A percentile compares a stretch with the other conserved stretches of the same genome.
Evolutionary conservation across 352 stramenopile genomes (phyloP).

Genomic region (Phytophthora meadii): DNA sequence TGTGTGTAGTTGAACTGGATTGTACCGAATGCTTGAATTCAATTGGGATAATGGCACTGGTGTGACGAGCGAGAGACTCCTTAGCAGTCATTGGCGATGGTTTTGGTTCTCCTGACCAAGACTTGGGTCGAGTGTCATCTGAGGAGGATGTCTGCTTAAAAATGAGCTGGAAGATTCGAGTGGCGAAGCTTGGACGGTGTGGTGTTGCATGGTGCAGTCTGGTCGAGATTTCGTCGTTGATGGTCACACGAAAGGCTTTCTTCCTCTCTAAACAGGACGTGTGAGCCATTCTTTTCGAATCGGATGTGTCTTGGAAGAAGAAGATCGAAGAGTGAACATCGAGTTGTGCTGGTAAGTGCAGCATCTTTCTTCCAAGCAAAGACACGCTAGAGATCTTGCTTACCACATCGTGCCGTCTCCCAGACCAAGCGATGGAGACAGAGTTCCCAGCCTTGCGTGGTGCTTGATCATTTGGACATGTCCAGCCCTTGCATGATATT

Average conservation of each 20-base stretch:
- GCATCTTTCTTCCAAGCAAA: too few species aligned
- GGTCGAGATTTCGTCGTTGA: not conserved
- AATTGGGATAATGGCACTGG: constrained; percentile 21
- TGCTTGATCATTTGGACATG: too few species aligned
- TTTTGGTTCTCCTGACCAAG: constrained; percentile 21
- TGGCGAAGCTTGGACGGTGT: constrained; percentile 12
- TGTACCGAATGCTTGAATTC: not conserved
- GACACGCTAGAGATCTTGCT: too few species aligned
- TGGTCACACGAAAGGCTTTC: constrained; percentile 10
- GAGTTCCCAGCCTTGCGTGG: too few species aligned
- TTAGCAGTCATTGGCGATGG: not conserved
- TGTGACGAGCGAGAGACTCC: not conserved
- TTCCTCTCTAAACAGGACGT: constrained; percentile 8
- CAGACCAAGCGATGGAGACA: too few species aligned
- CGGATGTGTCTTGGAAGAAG: not conserved
- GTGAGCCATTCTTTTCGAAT: constrained; percentile 8
- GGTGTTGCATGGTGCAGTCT: not conserved
- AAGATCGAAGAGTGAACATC: constrained; percentile 7
- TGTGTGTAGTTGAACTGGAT: not conserved
- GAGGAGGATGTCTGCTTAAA: constrained; percentile 5
- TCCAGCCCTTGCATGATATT: too few species aligned
- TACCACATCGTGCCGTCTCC: too few species aligned
- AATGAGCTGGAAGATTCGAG: constrained; percentile 27
- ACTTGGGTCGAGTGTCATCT: constrained; percentile 15
- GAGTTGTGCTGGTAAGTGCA: too few species aligned